Conservation (phyloP, 306 rosid genomes). For the Phaseolus lunatus region DNA sequence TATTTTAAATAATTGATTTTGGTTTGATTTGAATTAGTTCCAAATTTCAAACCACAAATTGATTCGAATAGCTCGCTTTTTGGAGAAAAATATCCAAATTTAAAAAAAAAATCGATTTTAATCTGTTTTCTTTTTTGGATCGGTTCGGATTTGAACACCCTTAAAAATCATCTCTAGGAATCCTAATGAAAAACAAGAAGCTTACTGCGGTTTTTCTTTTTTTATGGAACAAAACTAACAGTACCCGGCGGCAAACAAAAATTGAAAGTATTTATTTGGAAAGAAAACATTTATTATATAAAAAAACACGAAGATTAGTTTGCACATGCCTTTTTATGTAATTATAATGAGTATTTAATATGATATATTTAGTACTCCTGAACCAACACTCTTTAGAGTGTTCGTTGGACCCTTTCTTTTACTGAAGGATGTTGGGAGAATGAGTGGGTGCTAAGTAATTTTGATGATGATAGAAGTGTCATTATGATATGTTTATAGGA, state of each 20-base stretch:
- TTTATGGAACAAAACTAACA: too few relatives aligned
- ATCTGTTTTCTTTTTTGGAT: too few relatives aligned
- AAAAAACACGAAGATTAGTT: not conserved
- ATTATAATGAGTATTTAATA: not conserved
- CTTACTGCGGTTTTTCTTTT: not conserved
- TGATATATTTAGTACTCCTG: not conserved
- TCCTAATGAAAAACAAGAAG: not conserved
- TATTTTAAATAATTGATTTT: too few relatives aligned
- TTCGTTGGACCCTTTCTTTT: not conserved
- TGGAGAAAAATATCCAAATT: too few relatives aligned
- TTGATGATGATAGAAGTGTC: constrained; percentile 22
- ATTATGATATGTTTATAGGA: constrained; percentile 11
- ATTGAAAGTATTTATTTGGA: not conserved
- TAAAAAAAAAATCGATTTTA: too few relatives aligned
- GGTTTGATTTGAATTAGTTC: too few relatives aligned
- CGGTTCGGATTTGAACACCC: too few relatives aligned
- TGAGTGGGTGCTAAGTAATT: constrained; percentile 20
- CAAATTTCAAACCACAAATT: too few relatives aligned
- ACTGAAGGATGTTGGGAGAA: constrained; percentile 14
- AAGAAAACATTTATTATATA: not conserved
- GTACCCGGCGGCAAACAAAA: not conserved
- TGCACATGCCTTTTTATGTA: not conserved
- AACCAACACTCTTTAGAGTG: not conserved
- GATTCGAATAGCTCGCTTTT: too few relatives aligned
- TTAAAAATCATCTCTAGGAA: not conserved